These are phyloP conservation scores for Cladorrhinum sp. DNA, from an alignment of 2,329 filamentous ascomycete species.

Conservation along the genomic window DNA sequence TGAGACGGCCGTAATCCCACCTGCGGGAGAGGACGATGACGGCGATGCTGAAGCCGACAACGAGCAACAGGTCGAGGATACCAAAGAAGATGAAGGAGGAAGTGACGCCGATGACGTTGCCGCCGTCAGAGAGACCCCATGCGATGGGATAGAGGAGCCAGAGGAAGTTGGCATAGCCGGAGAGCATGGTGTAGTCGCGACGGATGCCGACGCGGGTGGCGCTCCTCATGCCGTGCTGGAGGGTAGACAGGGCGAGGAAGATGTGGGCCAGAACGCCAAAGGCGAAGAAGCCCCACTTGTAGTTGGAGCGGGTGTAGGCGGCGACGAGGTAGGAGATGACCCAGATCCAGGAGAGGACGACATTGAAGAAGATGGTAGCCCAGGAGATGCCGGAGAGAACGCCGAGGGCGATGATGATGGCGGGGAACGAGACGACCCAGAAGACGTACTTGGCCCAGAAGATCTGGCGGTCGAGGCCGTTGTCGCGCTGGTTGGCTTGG, in stretches of 20 bases:
- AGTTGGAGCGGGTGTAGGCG: conserved; percentile 46
- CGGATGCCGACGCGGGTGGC: conserved; percentile 42
- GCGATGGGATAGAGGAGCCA: conserved; percentile 56
- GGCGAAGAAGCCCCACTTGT: conserved; percentile 58
- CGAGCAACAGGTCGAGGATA: conserved; percentile 48
- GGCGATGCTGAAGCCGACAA: conserved; percentile 42
- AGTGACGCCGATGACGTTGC: conserved; percentile 48
- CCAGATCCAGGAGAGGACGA: conserved; percentile 51
- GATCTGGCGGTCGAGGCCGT: conserved; percentile 43
- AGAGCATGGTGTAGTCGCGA: conserved; percentile 44
- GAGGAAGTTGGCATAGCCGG: conserved; percentile 48
- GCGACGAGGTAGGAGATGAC: conserved; percentile 48
- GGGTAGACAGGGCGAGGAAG: conserved; percentile 44
- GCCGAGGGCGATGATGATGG: conserved; percentile 44
- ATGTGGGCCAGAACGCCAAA: conserved; percentile 49
- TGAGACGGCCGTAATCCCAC: conserved; percentile 52
- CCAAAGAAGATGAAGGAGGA: conserved; percentile 50
- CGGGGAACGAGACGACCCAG: conserved; percentile 51
- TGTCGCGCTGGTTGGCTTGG: conserved; percentile 34
- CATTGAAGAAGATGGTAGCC: conserved; percentile 52
- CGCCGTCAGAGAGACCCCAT: conserved; percentile 51
- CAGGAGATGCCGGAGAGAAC: conserved; percentile 52
- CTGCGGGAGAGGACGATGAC: conserved; percentile 43
- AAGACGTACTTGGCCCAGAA: conserved; percentile 56
- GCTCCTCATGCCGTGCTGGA: conserved; percentile 37